Conservation (phyloP, 106 monocot genomes). For the Hemerocallis citrina region DNA sequence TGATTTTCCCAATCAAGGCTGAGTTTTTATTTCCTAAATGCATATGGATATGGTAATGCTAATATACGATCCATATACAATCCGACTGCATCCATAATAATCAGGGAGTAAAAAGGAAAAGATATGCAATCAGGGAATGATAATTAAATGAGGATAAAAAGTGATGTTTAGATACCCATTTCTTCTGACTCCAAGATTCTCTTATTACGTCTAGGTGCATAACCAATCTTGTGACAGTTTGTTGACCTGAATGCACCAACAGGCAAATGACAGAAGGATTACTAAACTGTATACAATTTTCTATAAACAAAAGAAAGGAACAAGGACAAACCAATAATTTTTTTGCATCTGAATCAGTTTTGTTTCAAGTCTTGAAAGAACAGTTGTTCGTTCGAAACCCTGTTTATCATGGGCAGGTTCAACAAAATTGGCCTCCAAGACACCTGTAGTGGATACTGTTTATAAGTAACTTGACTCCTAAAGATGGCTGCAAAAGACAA, state of each 20-base stretch:
- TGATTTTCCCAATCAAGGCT: no score
- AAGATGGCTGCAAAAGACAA: not conserved
- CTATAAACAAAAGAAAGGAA: not conserved
- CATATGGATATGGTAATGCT: no score
- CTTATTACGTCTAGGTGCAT: constrained; percentile 45
- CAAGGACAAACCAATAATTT: constrained; percentile 54
- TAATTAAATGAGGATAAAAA: not conserved
- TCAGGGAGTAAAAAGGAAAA: not conserved
- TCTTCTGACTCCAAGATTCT: constrained; percentile 17
- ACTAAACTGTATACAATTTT: not conserved
- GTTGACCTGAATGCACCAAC: constrained; percentile 31
- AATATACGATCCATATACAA: no score
- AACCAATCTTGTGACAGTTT: constrained; percentile 69
- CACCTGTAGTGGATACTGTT: constrained; percentile 34
- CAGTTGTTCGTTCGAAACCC: constrained; percentile 84
- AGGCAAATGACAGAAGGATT: not conserved
- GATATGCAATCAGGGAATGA: not conserved
- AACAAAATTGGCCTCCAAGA: constrained; percentile 93
- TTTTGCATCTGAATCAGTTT: constrained; percentile 81
- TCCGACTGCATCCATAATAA: not conserved
- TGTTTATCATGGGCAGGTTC: constrained; percentile 99
- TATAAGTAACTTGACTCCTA: not conserved
- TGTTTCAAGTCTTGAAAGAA: constrained; percentile 83
- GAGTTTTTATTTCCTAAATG: no score
- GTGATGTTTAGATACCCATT: constrained; percentile 9